These are phyloP conservation scores for Isatis tinctoria DNA, from an alignment of 345 rosid genomes.

Conservation along the genomic window DNA sequence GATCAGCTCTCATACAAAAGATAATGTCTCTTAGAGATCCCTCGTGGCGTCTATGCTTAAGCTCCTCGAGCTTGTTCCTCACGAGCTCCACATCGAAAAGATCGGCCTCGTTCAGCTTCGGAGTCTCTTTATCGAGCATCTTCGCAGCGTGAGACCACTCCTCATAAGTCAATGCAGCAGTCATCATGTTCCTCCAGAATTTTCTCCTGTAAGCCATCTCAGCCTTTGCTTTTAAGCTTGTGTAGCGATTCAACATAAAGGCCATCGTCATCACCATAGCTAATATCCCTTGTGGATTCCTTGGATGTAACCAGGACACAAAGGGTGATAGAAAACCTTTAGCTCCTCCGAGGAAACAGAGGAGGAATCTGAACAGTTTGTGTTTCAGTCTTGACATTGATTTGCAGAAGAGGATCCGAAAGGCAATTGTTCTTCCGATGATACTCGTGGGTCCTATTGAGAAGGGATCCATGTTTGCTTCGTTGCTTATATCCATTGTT, in stretches of 20 bases:
- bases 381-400: constrained; percentile 55
- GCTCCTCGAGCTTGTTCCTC: constrained; percentile 79
- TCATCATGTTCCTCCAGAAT: constrained; percentile 98
- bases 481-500: constrained; percentile 85
- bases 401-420: constrained; percentile 66
- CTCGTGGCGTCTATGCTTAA: constrained; percentile 75
- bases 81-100: constrained; percentile 89
- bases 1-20: constrained; percentile 97
- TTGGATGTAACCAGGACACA: constrained; percentile 80
- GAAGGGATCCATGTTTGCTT: constrained; percentile 69
- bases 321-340: constrained; percentile 41
- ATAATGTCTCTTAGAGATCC: constrained; percentile 80
- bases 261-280: constrained; percentile 86
- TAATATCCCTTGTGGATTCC: constrained; percentile 91
- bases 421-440: constrained; percentile 80
- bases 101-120: constrained; percentile 59
- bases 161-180: constrained; percentile 77
- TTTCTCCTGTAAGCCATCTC: constrained; percentile 97
- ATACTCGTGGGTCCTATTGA: constrained; percentile 83
- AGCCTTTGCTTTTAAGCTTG: constrained; percentile 77
- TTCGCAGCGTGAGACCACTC: constrained; percentile 99
- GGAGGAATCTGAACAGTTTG: constrained; percentile 38
- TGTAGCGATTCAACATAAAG: constrained; percentile 71
- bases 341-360: constrained; percentile 36
- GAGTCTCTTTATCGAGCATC: constrained; percentile 94